These are phyloP conservation scores for Blastobotrys terrestris DNA, from an alignment of 805 yeast species.

Conservation along the genomic window DNA sequence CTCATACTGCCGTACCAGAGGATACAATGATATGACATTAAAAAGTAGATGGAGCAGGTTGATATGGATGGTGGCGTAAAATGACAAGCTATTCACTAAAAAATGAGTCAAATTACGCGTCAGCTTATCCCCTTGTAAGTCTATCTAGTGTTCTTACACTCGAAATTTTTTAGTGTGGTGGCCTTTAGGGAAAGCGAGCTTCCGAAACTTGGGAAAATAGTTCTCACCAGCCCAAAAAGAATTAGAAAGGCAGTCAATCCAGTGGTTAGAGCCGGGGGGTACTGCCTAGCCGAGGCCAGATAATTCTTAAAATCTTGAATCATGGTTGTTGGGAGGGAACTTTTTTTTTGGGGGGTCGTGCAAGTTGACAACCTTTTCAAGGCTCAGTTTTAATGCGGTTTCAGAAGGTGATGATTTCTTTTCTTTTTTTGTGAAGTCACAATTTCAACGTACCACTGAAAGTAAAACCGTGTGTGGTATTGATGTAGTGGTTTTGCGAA, in stretches of 20 bases:
- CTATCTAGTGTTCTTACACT: slow-evolving; percentile 33
- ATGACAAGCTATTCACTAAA: slow-evolving; percentile 47
- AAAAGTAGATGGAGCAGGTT: slow-evolving; percentile 53
- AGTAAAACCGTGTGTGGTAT: too few relatives aligned
- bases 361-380: too few relatives aligned
- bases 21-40: slow-evolving; percentile 51
- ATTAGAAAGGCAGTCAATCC: slow-evolving; percentile 21
- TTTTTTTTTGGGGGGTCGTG: not conserved
- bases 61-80: slow-evolving; percentile 69
- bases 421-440: too few relatives aligned
- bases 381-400: too few relatives aligned
- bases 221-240: slow-evolving; percentile 10
- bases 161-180: slow-evolving; percentile 42
- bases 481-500: too few relatives aligned
- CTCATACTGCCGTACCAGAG: slow-evolving; percentile 64
- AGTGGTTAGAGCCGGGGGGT: slow-evolving; percentile 23
- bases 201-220: slow-evolving; percentile 21
- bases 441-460: too few relatives aligned
- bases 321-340: not conserved
- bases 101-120: too few relatives aligned
- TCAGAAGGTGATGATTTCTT: too few relatives aligned
- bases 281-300: not conserved
- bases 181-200: slow-evolving; percentile 49
- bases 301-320: not conserved
- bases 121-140: slow-evolving; percentile 1